Percentiles rank a stretch among this genome's conserved stretches.
These are phyloP conservation scores for Coleophoma eucalyptorum DNA, from an alignment of 2,329 filamentous ascomycete species.

Conservation along the genomic window DNA sequence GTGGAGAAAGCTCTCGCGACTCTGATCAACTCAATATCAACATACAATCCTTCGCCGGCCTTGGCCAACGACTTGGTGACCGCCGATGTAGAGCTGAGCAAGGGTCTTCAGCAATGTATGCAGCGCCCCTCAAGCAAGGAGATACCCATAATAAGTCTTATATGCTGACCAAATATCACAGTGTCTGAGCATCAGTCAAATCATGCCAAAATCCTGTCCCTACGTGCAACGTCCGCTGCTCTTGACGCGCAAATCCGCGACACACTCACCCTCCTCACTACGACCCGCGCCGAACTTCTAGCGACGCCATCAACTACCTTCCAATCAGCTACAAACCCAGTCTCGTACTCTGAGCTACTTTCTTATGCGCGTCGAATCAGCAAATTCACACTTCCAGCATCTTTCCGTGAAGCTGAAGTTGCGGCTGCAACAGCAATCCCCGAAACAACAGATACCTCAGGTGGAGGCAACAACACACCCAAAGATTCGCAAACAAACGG, in stretches of 20 bases:
- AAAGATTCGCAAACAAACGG: constrained; percentile 24
- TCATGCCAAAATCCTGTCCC: constrained; percentile 60
- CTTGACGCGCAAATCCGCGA: constrained; percentile 72
- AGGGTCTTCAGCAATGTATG: constrained; percentile 62
- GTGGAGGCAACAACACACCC: constrained; percentile 10
- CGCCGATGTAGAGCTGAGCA: constrained; percentile 65
- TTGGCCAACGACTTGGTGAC: constrained; percentile 66
- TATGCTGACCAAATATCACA: constrained; percentile 26
- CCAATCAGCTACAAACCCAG: constrained; percentile 44
- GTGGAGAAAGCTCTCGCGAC: constrained; percentile 63
- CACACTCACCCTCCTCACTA: constrained; percentile 65
- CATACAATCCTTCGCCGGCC: constrained; percentile 71
- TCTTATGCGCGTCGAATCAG: constrained; percentile 76
- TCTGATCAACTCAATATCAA: constrained; percentile 75
- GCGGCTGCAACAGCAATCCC: constrained; percentile 6
- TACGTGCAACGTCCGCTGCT: constrained; percentile 61
- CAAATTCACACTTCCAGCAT: constrained; percentile 66
- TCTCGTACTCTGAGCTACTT: constrained; percentile 71
- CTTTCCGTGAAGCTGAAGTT: constrained; percentile 17
- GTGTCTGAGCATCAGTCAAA: constrained; percentile 76
- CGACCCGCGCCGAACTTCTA: constrained; percentile 69
- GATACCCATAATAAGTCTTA: too few species aligned
- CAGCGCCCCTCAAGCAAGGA: constrained; percentile 2
- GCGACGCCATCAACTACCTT: constrained; percentile 55
- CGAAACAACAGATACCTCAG: neutral